Evolutionary conservation across 1,284 basidiomycete species (phyloP).

Genomic region (Ustilago cynodontis): DNA sequence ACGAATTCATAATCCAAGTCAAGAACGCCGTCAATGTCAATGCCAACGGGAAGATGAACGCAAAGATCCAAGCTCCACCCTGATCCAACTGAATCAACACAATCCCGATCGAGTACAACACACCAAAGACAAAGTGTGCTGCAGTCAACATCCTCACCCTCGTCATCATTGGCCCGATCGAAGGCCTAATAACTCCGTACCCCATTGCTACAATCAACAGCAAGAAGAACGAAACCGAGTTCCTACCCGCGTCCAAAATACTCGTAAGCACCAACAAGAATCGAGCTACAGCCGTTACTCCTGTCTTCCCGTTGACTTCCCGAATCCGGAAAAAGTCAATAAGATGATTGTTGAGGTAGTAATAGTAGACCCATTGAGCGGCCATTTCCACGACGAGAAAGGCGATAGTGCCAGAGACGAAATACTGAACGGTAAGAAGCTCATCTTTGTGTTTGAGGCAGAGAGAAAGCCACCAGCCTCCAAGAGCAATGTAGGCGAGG

Average conservation of each 20-base stretch:
- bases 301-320: constrained; percentile 41
- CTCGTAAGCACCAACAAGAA: constrained; percentile 61
- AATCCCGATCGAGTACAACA: constrained; percentile 73
- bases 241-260: constrained; percentile 91
- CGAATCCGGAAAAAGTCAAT: constrained; percentile 64
- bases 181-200: constrained; percentile 74
- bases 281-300: constrained; percentile 59
- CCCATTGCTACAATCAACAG: constrained; percentile 81
- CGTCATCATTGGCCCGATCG: constrained; percentile 82
- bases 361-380: constrained; percentile 72
- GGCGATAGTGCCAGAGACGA: constrained; percentile 89
- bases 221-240: constrained; percentile 94
- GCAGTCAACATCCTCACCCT: constrained; percentile 81
- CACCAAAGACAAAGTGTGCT: constrained; percentile 92
- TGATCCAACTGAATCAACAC: constrained; percentile 80
- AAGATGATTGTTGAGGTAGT: constrained; percentile 60
- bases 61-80: constrained; percentile 69
- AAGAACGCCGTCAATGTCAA: constrained; percentile 94
- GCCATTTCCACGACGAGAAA: constrained; percentile 94
- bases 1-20: constrained; percentile 78
- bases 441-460: constrained; percentile 86
- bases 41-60: constrained; percentile 85
- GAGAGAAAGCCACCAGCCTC: constrained; percentile 82
- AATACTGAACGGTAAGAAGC: constrained; percentile 77
- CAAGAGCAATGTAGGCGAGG: constrained; percentile 80